phyloP scores from a whole-genome alignment of 805 yeast species.

The Yamadazyma takamatsuzukensis region DNA sequence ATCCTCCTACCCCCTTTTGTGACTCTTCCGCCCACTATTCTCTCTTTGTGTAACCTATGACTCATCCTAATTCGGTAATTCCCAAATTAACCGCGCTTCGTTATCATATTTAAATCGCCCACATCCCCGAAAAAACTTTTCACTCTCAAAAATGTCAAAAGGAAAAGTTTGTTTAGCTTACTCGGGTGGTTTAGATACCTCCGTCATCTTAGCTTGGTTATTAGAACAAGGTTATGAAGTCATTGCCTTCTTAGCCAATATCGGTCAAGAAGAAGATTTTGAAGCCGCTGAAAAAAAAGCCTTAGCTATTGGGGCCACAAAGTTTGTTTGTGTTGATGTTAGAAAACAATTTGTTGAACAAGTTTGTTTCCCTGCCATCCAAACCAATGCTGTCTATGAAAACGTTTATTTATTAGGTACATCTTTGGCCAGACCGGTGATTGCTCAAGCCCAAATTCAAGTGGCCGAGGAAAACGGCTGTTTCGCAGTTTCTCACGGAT shows the following conservation, averaged over 20 bases:
- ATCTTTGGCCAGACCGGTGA: slow-evolving; percentile 97
- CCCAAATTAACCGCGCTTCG: slow-evolving; percentile 25
- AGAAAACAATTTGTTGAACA: slow-evolving; percentile 94
- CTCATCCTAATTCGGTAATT: slow-evolving; percentile 13
- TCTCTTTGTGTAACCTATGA: no score
- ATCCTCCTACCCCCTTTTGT: no score
- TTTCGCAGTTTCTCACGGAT: slow-evolving; percentile 98
- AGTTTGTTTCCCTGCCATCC: slow-evolving; percentile 94
- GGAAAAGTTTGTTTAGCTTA: slow-evolving; percentile 99
- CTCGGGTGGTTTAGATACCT: slow-evolving; percentile 98
- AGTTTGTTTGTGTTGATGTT: slow-evolving; percentile 90
- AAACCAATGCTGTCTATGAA: slow-evolving; percentile 96
- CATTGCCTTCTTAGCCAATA: slow-evolving; percentile 95
- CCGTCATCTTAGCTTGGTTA: slow-evolving; percentile 96
- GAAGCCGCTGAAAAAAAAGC: slow-evolving; percentile 97
- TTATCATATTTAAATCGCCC: slow-evolving; percentile 14
- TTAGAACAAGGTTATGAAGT: slow-evolving; percentile 98
- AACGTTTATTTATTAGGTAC: slow-evolving; percentile 96
- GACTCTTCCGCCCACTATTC: no score
- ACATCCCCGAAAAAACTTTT: slow-evolving; percentile 12
- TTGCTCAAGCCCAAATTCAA: slow-evolving; percentile 95
- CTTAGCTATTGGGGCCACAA: slow-evolving; percentile 93
- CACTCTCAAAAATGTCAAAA: slow-evolving; percentile 63
- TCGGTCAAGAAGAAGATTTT: slow-evolving; percentile 99
- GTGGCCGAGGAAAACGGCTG: slow-evolving; percentile 98